Conservation (phyloP, 2,329 filamentous ascomycete genomes). For the Orbilia oligospora region DNA sequence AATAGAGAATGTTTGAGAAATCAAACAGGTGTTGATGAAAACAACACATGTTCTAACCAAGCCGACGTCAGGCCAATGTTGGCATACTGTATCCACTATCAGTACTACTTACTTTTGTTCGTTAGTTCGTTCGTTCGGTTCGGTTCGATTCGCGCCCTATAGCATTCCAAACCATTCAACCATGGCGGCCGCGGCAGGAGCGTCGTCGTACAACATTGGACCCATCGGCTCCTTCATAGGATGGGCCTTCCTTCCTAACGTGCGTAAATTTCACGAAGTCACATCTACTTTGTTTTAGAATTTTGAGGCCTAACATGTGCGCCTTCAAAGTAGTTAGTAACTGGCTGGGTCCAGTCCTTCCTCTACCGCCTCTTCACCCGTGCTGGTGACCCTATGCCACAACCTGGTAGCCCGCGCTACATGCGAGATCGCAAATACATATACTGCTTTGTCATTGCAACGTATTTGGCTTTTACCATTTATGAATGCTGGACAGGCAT, state of each 20-base stretch:
- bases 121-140: background rate
- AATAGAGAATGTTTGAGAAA: conserved; percentile 3
- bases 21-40: conserved; percentile 24
- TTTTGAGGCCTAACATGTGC: conserved; percentile 7
- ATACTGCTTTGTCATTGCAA: conserved; percentile 83
- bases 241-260: conserved; percentile 58
- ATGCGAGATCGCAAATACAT: conserved; percentile 83
- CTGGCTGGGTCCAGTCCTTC: conserved; percentile 81
- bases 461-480: conserved; percentile 78
- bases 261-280: conserved; percentile 15
- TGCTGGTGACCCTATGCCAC: conserved; percentile 85
- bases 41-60: conserved; percentile 29
- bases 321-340: conserved; percentile 75
- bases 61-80: background rate
- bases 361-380: conserved; percentile 92
- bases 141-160: background rate
- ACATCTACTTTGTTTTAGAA: background rate
- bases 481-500: conserved; percentile 91
- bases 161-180: conserved; percentile 4
- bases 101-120: conserved; percentile 10
- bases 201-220: conserved; percentile 32
- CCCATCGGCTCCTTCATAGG: conserved; percentile 54
- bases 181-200: conserved; percentile 29
- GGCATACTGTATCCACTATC: conserved; percentile 19
- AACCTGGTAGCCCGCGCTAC: conserved; percentile 77